These are phyloP conservation scores for Durusdinium trenchii DNA, from an alignment of 73 alveolate species.

Conservation along the genomic window DNA sequence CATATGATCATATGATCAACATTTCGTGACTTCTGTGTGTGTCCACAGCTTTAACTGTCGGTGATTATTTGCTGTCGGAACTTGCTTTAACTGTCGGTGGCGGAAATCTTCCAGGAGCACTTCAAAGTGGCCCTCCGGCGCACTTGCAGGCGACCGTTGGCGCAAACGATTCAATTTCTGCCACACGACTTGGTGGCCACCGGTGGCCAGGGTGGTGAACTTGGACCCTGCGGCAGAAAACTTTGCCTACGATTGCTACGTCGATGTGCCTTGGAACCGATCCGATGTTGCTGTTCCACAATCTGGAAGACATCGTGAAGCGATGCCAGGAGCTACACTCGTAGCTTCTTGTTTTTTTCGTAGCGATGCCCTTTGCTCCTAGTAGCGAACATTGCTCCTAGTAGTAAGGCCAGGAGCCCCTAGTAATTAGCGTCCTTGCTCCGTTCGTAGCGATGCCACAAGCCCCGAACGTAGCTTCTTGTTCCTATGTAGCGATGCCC, in stretches of 20 bases:
- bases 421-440: too few relatives aligned
- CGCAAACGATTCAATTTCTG: too few relatives aligned
- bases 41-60: slow-evolving; percentile 92
- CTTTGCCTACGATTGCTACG: slow-evolving; percentile 97
- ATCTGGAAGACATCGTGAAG: background rate
- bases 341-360: background rate
- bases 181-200: background rate
- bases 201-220: slow-evolving; percentile 96
- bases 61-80: background rate
- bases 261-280: slow-evolving; percentile 96
- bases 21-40: slow-evolving; percentile 96
- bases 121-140: slow-evolving; percentile 96
- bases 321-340: background rate
- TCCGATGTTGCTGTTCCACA: background rate
- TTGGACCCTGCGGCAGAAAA: slow-evolving; percentile 97
- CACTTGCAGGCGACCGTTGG: slow-evolving; percentile 51
- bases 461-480: too few relatives aligned
- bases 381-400: background rate
- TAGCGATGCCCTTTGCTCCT: background rate
- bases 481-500: background rate
- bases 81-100: background rate
- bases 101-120: slow-evolving; percentile 53
- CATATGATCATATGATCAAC: background rate
- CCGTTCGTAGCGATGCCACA: too few relatives aligned
- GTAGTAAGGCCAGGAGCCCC: background rate